Base-by-base conservation (phyloP, 495 filamentous ascomycete genomes). In the Aspergillus hancockii region DNA sequence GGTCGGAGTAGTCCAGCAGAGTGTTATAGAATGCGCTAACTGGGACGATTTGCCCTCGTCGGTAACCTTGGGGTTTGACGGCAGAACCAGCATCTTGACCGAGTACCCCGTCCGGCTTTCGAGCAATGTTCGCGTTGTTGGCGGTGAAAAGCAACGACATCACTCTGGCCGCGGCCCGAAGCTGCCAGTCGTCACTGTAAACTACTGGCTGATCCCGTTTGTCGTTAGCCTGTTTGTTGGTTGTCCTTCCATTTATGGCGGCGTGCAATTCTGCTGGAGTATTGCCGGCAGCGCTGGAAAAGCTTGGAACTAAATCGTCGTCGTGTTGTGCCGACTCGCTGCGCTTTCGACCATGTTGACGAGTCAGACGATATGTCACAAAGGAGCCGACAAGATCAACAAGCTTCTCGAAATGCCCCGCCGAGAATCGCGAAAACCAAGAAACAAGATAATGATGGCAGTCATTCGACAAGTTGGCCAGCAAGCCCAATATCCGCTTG, bases 141-240 rank as follows among this genome's bases (percentile, higher is more conserved):
- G 91, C 93, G 2, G 88, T 82, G 66, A 96, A 96, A 10, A 97
- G 71, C 28, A 96, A 66, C 4, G 89, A 85, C 84, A 96, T 90
- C 1, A 96, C 83, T 61, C 86, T 86, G 6, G 91, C 88, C 13
- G 89, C 90, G 21, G 89, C 89, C 64, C 87, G 89, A 41, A 96
- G 85, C 71, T 97, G 93, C 93, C 93, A 97, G 66, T 97, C 93
- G 53, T 93, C 91, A 23, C 82, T 80, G 64, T 96, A 96, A 0
- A 85, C 68, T 0, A 87, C 79, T 14, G 79, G 80, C 43, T 84
- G 79, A 16, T 79, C 78, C 13, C 73, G 69, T 13, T 77, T 72
- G 14, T 72, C 69, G 14, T 72, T 78, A 1, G 66, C 50, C 49
- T 65, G 60, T 70, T 72, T 86, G 69, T 66, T 79, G 53, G 70